Base-by-base conservation (phyloP, 106 monocot genomes). In the Phalaenopsis aphrodite region DNA sequence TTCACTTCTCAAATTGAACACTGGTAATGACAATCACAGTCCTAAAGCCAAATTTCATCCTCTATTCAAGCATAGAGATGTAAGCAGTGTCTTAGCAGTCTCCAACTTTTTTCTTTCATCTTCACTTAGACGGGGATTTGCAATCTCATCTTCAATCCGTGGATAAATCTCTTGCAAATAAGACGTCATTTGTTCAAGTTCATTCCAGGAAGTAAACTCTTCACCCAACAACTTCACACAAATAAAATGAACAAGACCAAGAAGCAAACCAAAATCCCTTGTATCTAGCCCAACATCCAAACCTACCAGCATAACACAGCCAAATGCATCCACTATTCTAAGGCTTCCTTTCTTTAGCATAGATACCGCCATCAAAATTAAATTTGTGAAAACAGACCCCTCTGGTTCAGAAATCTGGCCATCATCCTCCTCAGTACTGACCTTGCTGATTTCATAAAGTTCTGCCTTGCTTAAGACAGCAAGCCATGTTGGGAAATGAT, bases 281-380 rank as follows among this genome's bases (percentile, higher is more conserved):
- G 47, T 84, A 55, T 87, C 82, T n/a, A 92, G 52, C 38, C 78
- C 86, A 55, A 73, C 56, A 52, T 81, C 75, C n/a, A 88, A 14
- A n/a, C 42, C 61, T 4, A 75, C 78, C 74, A 88, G 36, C 10
- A 97, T 73, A 57, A 84, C 77, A 46, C 64, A 48, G 52, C 85
- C 87, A 11, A 89, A 83, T 38, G 90, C 88, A 56, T 88, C 92
- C 78, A 88, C 42, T 37, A 94, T 82, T 77, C 80, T 89, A 17
- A 58, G 55, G 72, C 79, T 85, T 78, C 94, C 94, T 77, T 94
- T 92, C 81, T 87, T 91, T 78, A 98, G 68, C 67, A 91, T 79
- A n/a, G 41, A 37, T 49, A 87, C 81, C 43, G 88, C 58, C 81
- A 77, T 85, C 43, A 81, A 85, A 57, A 81, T 79, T 18, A 98